phyloP scores from a whole-genome alignment of 371 early-diverging fungal genomes.

The Gilbertella persicaria region DNA sequence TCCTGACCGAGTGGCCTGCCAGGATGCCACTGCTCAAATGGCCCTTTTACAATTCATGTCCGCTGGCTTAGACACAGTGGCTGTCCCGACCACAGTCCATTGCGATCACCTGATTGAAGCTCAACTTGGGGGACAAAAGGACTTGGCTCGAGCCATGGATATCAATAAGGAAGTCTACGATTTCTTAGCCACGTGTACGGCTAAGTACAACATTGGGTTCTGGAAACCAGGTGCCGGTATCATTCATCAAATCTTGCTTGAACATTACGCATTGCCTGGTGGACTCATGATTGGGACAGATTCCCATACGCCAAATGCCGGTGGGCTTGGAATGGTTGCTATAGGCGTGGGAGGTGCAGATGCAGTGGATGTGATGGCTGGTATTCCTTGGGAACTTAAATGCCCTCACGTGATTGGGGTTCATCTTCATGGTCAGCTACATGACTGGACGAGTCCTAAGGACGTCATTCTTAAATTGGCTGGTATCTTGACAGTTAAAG shows the following conservation, averaged over 20 bases:
- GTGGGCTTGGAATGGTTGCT: constrained; percentile 94
- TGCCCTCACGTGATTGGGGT: constrained; percentile 92
- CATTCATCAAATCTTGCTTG: constrained; percentile 97
- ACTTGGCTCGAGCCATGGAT: constrained; percentile 85
- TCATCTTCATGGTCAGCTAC: constrained; percentile 80
- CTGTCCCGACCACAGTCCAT: constrained; percentile 93
- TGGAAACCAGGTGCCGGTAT: constrained; percentile 97
- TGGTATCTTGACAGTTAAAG: constrained; percentile 90
- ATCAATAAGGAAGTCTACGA: constrained; percentile 95
- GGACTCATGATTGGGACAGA: constrained; percentile 98
- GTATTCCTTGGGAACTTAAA: constrained; percentile 97
- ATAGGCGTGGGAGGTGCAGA: constrained; percentile 98
- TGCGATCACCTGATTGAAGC: constrained; percentile 98
- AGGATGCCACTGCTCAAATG: constrained; percentile 98
- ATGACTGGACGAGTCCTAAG: constrained; percentile 93
- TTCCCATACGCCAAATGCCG: constrained; percentile 88
- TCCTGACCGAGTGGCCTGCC: constrained; percentile 96
- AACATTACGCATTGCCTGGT: constrained; percentile 98
- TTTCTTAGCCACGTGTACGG: constrained; percentile 83
- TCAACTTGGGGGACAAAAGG: constrained; percentile 80
- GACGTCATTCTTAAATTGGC: constrained; percentile 92
- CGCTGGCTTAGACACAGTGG: constrained; percentile 85
- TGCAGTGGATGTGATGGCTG: constrained; percentile 97
- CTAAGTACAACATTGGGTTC: constrained; percentile 95
- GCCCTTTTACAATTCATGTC: constrained; percentile 97